These are phyloP conservation scores for Canariomyces notabilis DNA, from an alignment of 2,329 filamentous ascomycete genomes.

Conservation along the genomic window DNA sequence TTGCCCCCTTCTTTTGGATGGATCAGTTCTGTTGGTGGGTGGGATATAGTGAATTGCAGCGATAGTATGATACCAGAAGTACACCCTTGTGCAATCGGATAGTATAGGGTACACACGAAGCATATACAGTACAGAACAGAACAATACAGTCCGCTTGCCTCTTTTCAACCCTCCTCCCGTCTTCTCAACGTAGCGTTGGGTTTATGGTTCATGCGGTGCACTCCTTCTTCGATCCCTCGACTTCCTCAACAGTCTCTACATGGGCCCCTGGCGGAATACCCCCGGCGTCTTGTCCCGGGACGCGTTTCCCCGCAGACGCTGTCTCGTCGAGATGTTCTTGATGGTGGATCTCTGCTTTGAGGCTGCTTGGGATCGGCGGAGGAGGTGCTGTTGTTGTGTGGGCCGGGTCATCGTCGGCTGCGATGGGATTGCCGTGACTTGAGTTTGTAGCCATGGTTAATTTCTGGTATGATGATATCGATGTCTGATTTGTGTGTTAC, in stretches of 20 bases:
- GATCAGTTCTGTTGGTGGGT: no score
- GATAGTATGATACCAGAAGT: no score
- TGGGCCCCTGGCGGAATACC: conserved; percentile 32
- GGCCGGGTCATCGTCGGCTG: conserved; percentile 15
- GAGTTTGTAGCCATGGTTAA: conserved; percentile 23
- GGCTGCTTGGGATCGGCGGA: conserved; percentile 37
- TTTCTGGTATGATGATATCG: no score
- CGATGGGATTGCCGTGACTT: conserved; percentile 22
- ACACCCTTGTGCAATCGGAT: no score
- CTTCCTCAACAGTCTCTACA: conserved; percentile 53
- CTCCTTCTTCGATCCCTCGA: background rate
- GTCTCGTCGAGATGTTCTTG: background rate
- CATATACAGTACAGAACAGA: no score
- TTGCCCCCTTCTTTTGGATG: background rate
- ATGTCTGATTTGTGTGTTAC: background rate
- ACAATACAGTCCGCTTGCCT: no score
- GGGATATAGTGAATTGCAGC: no score
- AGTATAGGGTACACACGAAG: no score
- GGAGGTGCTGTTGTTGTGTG: conserved; percentile 19
- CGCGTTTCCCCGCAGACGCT: conserved; percentile 31
- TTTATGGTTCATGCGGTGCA: background rate
- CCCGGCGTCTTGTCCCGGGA: conserved; percentile 34
- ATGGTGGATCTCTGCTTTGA: conserved; percentile 38
- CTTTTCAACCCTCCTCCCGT: no score
- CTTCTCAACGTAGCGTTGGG: no score